Percentiles rank a stretch among this genome's conserved stretches.
Conservation (phyloP, 2,329 filamentous ascomycete genomes). For the Emmonsiellopsis sp. region DNA sequence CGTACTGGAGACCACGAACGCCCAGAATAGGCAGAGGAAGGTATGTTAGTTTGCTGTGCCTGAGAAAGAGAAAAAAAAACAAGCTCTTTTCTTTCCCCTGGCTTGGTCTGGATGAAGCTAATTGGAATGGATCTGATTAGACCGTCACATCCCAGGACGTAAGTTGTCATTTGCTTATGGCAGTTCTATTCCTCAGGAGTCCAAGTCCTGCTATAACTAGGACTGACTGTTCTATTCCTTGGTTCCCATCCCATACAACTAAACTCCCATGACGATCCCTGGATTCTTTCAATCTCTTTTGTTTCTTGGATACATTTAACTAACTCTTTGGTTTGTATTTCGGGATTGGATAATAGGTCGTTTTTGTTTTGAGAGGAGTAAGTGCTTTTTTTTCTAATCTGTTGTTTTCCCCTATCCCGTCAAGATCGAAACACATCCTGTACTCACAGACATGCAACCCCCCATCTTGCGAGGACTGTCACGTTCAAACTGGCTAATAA, state of each 20-base stretch:
- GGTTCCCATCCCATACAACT: too few species aligned
- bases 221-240: too few species aligned
- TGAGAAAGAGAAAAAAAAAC: too few species aligned
- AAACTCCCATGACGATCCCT: too few species aligned
- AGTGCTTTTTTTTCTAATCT: conserved; percentile 5
- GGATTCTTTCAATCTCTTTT: neutral
- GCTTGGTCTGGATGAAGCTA: too few species aligned
- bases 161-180: too few species aligned
- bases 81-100: neutral
- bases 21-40: neutral
- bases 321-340: neutral
- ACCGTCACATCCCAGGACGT: too few species aligned
- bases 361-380: conserved; percentile 10
- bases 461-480: too few species aligned
- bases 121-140: too few species aligned
- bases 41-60: neutral
- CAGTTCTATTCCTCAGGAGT: too few species aligned
- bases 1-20: neutral
- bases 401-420: neutral
- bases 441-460: too few species aligned
- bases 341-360: conserved; percentile 3
- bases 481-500: neutral
- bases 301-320: neutral
- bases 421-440: neutral
- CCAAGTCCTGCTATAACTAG: too few species aligned